Base-by-base conservation (phyloP, 768 basidiomycete genomes). In the Neoboletus brunneissimus region DNA sequence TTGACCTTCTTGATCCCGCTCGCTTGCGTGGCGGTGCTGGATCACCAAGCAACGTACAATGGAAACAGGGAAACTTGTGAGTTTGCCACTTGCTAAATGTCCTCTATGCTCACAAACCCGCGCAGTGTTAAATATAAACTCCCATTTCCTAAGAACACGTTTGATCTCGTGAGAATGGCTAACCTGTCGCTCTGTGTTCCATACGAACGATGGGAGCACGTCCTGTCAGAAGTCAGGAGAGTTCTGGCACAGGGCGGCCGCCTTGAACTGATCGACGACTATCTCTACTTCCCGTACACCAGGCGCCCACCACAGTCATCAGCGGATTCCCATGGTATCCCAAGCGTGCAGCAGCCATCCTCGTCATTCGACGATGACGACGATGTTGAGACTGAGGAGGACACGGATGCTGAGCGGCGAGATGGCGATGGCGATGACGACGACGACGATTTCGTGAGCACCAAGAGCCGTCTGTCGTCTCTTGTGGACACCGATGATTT, bases 91-190 rank as follows among this genome's bases (percentile, higher is more conserved):
- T 43, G 8, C 42, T n/a, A 9, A 9, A 18, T 31, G 12, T 12
- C 40, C 0, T 32, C 11, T 29, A 23, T 50, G 32, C 60, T 72
- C 41, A 73, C 37, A 9, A 34, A 32, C 56, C 38, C 48, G 54
- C 46, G 12, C 48, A 87, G 85, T 64, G 67, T 86, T 34, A 78
- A 79, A 60, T 75, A 80, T 58, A 65, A 71, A 29, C 73, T 91
- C 27, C 88, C 89, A 0, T 90, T 89, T 57, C 74, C 77, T 0
- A 78, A 81, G 61, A 74, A 80, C 47, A 76, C 77, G 3, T 91
- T 92, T 58, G 88, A 92, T 61, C 75, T 85, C 51, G 83, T 93
- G 42, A 79, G 89, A 35, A 83, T 92, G 79, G 84, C 88, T 13
- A 84, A 89, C 57, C 73, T 89, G 11, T 73, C 77, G 12, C 75